A percentile compares a stretch with the other conserved stretches of the same genome.
Evolutionary conservation across 108 stramenopile genomes (phyloP).

Genomic region (Cafeteria roenbergensis): DNA sequence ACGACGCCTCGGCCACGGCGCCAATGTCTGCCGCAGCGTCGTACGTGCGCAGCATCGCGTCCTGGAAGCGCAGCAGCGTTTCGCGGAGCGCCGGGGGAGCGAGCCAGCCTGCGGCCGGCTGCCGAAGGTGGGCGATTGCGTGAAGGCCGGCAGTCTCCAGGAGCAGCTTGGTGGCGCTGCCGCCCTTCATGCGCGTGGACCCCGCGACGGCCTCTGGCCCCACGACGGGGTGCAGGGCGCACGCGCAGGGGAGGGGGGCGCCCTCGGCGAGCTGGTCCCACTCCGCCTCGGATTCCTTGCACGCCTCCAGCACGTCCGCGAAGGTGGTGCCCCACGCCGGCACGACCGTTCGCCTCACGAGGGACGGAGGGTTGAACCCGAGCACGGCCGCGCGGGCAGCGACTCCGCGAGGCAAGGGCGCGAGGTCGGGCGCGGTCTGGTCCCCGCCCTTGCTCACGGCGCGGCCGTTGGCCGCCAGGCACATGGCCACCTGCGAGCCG

Average conservation of each 20-base stretch:
- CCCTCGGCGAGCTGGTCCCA: not conserved
- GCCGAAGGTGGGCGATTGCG: not conserved
- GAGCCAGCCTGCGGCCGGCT: not conserved
- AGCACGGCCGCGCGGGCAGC: not conserved
- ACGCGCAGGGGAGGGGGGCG: not conserved
- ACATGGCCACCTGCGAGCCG: not conserved
- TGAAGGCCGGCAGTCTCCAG: not conserved
- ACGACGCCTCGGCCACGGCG: not conserved
- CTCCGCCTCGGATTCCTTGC: not conserved
- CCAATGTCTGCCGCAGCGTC: not conserved
- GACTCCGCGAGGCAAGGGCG: not conserved
- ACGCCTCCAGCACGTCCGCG: not conserved
- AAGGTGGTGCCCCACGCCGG: not conserved
- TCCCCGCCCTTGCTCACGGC: too few species aligned
- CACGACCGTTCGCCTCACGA: not conserved
- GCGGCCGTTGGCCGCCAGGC: not conserved
- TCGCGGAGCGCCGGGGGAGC: not conserved
- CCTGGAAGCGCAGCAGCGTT: not conserved
- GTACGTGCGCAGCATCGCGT: not conserved
- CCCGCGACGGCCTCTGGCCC: constrained; percentile 15
- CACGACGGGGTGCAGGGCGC: not conserved
- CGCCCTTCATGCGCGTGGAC: constrained; percentile 14
- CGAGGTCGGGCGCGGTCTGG: not conserved
- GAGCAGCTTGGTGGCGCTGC: constrained; percentile 10
- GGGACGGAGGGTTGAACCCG: constrained; percentile 4